Evolutionary conservation across 192 early-diverging fungal species (phyloP).

Genomic region (Coemansia sp.): DNA sequence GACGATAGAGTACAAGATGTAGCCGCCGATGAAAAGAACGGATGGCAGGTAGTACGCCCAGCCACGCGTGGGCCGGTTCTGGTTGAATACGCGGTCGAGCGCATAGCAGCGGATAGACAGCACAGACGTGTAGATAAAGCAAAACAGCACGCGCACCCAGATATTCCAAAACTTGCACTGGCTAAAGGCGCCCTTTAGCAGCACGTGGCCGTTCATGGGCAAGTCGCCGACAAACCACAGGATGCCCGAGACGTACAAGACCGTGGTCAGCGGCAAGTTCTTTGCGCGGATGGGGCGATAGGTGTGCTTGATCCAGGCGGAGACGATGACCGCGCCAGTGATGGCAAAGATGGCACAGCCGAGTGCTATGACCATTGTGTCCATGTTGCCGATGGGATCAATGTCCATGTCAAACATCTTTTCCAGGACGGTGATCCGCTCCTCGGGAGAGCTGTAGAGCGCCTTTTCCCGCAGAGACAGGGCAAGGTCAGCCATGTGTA

Average conservation of each 20-base stretch:
- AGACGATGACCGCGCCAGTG: conserved; percentile 2
- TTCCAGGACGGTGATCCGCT: conserved; percentile 1
- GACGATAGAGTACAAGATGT: not conserved
- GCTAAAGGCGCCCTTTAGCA: conserved; percentile 8
- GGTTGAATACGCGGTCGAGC: conserved; percentile 17
- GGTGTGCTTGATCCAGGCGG: conserved; percentile 4
- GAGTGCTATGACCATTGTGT: conserved; percentile 17
- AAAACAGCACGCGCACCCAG: conserved; percentile 17
- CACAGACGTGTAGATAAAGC: conserved; percentile 12
- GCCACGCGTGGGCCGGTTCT: conserved; percentile 14
- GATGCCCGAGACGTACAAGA: conserved; percentile 12
- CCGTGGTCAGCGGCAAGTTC: conserved; percentile 17
- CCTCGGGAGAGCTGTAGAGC: not conserved
- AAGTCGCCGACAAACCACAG: conserved; percentile 28
- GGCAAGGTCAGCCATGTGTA: not conserved
- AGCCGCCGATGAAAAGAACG: not conserved
- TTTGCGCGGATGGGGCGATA: conserved; percentile 24
- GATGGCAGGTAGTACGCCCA: conserved; percentile 11
- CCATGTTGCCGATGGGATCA: conserved; percentile 10
- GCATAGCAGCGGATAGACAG: conserved; percentile 7
- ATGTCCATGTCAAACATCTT: conserved; percentile 8
- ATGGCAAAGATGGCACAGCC: conserved; percentile 6
- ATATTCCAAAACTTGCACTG: conserved; percentile 16
- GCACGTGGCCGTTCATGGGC: conserved; percentile 16
- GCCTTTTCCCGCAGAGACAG: not conserved